Evolutionary conservation across 768 basidiomycete species (phyloP), one percentile per base, ranked within the genome.

Genomic region (Psilocybe cubensis): DNA sequence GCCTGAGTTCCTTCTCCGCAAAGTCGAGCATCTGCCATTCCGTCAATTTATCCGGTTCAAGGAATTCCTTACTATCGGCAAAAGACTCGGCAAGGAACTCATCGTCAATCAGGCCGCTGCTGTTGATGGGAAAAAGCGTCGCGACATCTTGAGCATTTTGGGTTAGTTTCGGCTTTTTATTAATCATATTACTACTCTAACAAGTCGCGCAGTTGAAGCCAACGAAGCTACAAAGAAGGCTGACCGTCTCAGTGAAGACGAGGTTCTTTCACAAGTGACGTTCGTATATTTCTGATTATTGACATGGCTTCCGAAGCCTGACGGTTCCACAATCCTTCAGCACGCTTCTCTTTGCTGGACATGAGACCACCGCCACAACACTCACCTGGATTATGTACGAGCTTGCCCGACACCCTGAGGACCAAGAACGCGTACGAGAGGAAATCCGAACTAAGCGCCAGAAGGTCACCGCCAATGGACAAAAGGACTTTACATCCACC

Each of bases 241-340:
- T 9, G 57, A 58, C 4, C 51, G 51, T 48, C 49, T 58, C 18
- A 58, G 57, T 14, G 57, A 58, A 33, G 57, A 58, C 17, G 57
- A 58, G 25, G 57, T 58, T 1, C 18, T 58, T 9, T 58, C 57
- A 10, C 57, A 58, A 58, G 52, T 58, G 41, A 58, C 57, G 57
- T 53, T 25, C 47, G 57, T 14, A 18, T 27, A 0, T 52, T 17
- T 41, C 4, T 24, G 7, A 23, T 18, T 20, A n/a, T 42, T n/a
- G n/a, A n/a, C n/a, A n/a, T n/a, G n/a, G 4, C 24, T 3, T 11
- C 35, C 2, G 31, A 17, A 10, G n/a, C n/a, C 41, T 29, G 23
- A 18, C 28, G 4, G 10, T 33, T 27, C 43, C 18, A 17, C 33
- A n/a, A 33, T 20, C 1, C 18, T n/a, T 46, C 35, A 57, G 50